Evolutionary conservation across 2,329 filamentous ascomycete genomes (phyloP), one percentile per base, ranked within the genome.

Genomic region (Ceratocystis papillata): DNA sequence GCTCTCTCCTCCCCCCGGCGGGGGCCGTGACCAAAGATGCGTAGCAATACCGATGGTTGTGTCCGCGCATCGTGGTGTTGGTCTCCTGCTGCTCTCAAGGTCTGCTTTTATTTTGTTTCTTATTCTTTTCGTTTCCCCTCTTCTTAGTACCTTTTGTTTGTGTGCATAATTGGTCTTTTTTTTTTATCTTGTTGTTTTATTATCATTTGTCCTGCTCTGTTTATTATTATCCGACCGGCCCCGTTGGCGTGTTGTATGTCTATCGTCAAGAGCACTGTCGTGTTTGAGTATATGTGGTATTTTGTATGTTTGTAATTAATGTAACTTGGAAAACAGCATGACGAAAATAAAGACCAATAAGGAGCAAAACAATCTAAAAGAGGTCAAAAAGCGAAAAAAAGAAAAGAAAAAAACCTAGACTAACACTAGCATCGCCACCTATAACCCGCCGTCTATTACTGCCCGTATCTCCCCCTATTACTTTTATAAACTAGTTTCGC

Each of bases 261-360:
- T 33, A 30, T 30, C 53, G 53, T 33, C 20, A 57, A 30, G 53
- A 57, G 37, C 12, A 41, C 37, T 15, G 37, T 17, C 28, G 25
- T 45, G 5, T 50, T 20, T 50, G 46, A 3, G 22, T 50, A 17
- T 50, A 22, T 50, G 48, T 50, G 10, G 57, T 60, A 37, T 17
- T 33, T 53, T 53, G 48, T 53, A 53, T 53, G n/a, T 53, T 53
- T 53, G 22, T 15, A 41, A 41, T 61, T 61, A 20, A 53, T 53
- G 22, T 22, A 33, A 22, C 28, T 41, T 41, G 37, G 37, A 41
- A 41, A 41, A 41, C 37, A 41, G 12, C 12, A 15, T 15, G 10
- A 41, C 37, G 37, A 41, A 41, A 41, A 41, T 12, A 12, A 41
- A 5, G 3, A 41, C 37, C 4, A 15, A 41, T 41, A 41, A 41